A percentile compares a stretch with the other conserved stretches of the same genome.
These are phyloP conservation scores for Colletotrichum sp. DNA, from an alignment of 2,329 filamentous ascomycete genomes.

Conservation along the genomic window DNA sequence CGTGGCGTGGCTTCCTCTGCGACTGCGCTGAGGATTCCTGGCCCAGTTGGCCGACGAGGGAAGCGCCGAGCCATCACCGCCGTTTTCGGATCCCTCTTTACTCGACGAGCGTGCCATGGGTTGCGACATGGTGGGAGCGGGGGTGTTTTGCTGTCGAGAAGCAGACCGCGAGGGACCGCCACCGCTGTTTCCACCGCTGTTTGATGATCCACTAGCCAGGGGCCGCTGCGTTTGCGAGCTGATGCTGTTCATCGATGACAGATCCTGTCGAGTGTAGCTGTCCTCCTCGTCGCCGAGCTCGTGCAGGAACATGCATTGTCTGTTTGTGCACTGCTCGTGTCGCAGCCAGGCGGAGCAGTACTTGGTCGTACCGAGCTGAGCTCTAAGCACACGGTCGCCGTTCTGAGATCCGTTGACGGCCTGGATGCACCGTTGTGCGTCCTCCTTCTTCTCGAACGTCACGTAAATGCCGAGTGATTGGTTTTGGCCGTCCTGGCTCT, in stretches of 20 bases:
- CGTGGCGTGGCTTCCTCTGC: constrained; percentile 79
- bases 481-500: constrained; percentile 75
- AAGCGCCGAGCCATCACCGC: constrained; percentile 84
- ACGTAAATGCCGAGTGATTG: constrained; percentile 97
- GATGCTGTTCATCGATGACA: constrained; percentile 93
- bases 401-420: constrained; percentile 94
- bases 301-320: constrained; percentile 97
- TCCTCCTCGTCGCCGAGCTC: constrained; percentile 98
- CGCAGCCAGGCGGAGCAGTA: constrained; percentile 98
- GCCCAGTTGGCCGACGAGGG: constrained; percentile 96
- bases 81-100: constrained; percentile 75
- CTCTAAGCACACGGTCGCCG: constrained; percentile 83
- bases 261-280: constrained; percentile 91
- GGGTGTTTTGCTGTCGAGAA: constrained; percentile 54
- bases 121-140: constrained; percentile 50
- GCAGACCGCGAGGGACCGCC: constrained; percentile 58
- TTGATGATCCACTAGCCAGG: constrained; percentile 35
- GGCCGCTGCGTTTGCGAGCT: constrained; percentile 76
- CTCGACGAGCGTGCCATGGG: constrained; percentile 79
- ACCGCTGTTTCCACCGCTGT: constrained; percentile 33
- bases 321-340: constrained; percentile 92
- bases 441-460: constrained; percentile 92
- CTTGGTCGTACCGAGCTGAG: constrained; percentile 87
- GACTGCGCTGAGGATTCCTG: constrained; percentile 69
- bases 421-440: constrained; percentile 87